Conservation (phyloP, 148 eudicot genomes). For the Rhododendron molle region DNA sequence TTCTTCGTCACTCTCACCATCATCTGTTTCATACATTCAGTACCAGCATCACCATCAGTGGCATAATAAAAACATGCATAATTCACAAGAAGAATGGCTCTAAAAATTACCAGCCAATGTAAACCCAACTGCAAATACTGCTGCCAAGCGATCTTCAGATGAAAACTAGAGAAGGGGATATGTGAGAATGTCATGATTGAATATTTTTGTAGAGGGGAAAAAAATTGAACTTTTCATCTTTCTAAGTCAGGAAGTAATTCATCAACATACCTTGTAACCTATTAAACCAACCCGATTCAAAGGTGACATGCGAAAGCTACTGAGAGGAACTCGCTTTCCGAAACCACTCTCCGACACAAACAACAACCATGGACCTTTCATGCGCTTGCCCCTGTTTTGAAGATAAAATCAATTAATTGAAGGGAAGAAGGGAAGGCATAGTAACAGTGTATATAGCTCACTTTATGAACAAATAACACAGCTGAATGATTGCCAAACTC, state of each 20-base stretch:
- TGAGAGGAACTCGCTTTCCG: slow-evolving; percentile 93
- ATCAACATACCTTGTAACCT: slow-evolving; percentile 73
- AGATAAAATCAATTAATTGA: slow-evolving; percentile 1
- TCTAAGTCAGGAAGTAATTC: background rate
- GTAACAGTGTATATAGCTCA: background rate
- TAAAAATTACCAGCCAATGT: slow-evolving; percentile 62
- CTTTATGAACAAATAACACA: background rate
- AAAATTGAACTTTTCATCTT: background rate
- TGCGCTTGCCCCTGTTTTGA: slow-evolving; percentile 41
- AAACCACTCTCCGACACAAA: slow-evolving; percentile 87
- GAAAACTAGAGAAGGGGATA: slow-evolving; percentile 47
- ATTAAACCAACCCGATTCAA: slow-evolving; percentile 79
- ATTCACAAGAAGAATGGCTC: background rate
- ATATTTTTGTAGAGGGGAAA: background rate
- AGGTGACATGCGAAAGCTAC: slow-evolving; percentile 62
- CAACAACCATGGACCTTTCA: slow-evolving; percentile 78
- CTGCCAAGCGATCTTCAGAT: slow-evolving; percentile 80
- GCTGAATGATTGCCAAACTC: background rate
- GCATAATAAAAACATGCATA: background rate
- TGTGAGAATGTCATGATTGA: background rate
- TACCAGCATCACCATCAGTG: background rate
- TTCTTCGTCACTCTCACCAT: slow-evolving; percentile 97
- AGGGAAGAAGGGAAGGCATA: background rate
- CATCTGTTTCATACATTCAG: slow-evolving; percentile 46
- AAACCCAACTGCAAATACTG: slow-evolving; percentile 90